A percentile compares a stretch with the other conserved stretches of the same genome.
phyloP scores from a whole-genome alignment of 768 basidiomycete species.

The Xanthoconium purpureum region DNA sequence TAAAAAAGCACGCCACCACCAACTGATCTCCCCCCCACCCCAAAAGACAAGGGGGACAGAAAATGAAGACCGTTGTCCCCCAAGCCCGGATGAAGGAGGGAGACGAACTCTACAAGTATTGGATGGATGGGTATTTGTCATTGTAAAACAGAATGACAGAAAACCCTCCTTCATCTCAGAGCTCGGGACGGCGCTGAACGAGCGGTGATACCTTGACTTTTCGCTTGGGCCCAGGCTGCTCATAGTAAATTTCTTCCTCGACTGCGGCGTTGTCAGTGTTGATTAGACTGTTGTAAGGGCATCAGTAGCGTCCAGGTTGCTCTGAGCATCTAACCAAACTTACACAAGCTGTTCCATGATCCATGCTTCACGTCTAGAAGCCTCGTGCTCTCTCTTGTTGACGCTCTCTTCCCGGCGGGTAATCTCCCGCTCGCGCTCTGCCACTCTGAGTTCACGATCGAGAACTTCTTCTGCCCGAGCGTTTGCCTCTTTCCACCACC shows the following conservation, averaged over 20 bases:
- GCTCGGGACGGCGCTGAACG: slow-evolving; percentile 81
- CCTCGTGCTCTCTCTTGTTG: slow-evolving; percentile 84
- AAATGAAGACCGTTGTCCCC: slow-evolving; percentile 72
- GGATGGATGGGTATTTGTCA: slow-evolving; percentile 26
- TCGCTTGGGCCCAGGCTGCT: slow-evolving; percentile 62
- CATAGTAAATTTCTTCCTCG: slow-evolving; percentile 81
- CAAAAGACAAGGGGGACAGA: slow-evolving; percentile 70
- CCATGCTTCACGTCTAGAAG: slow-evolving; percentile 82
- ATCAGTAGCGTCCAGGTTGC: slow-evolving; percentile 1
- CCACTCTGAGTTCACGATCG: slow-evolving; percentile 80
- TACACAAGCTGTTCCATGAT: slow-evolving; percentile 93
- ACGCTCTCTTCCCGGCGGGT: slow-evolving; percentile 82
- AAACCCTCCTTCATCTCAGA: slow-evolving; percentile 90
- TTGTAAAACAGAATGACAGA: slow-evolving; percentile 34
- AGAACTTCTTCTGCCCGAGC: slow-evolving; percentile 76
- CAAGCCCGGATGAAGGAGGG: slow-evolving; percentile 89
- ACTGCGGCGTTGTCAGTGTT: slow-evolving; percentile 66
- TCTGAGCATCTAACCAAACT: slow-evolving; percentile 23
- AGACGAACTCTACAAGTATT: slow-evolving; percentile 71
- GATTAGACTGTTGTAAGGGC: slow-evolving; percentile 46
- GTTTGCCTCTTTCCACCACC: slow-evolving; percentile 70
- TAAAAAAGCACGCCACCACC: slow-evolving; percentile 23
- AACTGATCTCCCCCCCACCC: slow-evolving; percentile 37
- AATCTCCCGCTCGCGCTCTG: slow-evolving; percentile 83
- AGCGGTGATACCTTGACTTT: slow-evolving; percentile 91